Evolutionary conservation across 2,329 filamentous ascomycete genomes (phyloP).

Genomic region (Leptographium lundbergii): DNA sequence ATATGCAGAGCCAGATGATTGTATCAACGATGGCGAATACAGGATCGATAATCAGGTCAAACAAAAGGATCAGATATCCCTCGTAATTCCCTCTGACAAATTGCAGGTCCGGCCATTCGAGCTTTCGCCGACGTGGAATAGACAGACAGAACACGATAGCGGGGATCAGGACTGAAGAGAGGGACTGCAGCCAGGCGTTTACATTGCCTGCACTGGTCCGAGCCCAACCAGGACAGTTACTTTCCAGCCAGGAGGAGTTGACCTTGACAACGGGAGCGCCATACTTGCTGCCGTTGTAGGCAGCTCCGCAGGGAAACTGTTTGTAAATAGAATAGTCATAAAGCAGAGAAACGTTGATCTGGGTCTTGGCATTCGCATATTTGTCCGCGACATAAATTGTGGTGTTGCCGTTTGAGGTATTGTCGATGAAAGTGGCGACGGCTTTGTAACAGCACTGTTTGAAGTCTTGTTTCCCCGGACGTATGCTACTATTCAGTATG

Average conservation of each 20-base stretch:
- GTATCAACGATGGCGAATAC: slow-evolving; percentile 15
- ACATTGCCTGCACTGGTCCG: slow-evolving; percentile 11
- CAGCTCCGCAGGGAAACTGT: slow-evolving; percentile 16
- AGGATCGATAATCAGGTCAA: slow-evolving; percentile 9
- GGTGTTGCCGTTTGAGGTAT: not conserved
- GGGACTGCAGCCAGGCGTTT: slow-evolving; percentile 15
- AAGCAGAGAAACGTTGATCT: no score
- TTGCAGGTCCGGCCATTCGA: slow-evolving; percentile 11
- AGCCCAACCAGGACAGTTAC: slow-evolving; percentile 16
- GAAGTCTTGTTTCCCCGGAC: slow-evolving; percentile 14
- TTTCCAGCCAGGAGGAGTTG: slow-evolving; percentile 11
- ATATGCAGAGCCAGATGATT: slow-evolving; percentile 16
- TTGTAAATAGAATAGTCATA: not conserved
- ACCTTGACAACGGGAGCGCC: slow-evolving; percentile 13
- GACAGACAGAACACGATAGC: slow-evolving; percentile 18
- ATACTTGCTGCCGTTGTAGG: slow-evolving; percentile 9
- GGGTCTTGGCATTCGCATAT: no score
- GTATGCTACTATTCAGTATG: not conserved
- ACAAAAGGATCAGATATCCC: slow-evolving; percentile 7
- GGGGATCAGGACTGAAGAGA: slow-evolving; percentile 17
- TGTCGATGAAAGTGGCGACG: slow-evolving; percentile 10
- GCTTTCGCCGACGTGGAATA: slow-evolving; percentile 15
- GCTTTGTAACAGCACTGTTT: slow-evolving; percentile 17
- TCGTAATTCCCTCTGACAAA: slow-evolving; percentile 11
- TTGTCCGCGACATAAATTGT: not conserved